Conservation (phyloP, 192 early-diverging fungal species). For the Coemansia sp. region DNA sequence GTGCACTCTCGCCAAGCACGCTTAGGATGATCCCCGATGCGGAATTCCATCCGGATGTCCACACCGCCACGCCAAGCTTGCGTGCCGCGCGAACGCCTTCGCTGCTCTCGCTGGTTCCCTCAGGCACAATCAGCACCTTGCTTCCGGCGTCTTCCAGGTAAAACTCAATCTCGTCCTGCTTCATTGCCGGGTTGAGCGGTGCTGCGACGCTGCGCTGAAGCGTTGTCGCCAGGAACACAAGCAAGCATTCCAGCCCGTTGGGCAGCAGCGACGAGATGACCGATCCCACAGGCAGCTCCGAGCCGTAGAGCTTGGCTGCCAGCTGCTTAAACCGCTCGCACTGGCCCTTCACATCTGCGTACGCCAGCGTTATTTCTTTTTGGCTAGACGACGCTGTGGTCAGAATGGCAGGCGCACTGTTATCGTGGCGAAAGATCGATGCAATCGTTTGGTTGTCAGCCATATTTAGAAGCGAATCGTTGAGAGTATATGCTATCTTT, state of each 20-base stretch:
- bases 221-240: conserved; percentile 67
- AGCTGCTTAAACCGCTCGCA: conserved; percentile 43
- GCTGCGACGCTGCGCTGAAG: conserved; percentile 64
- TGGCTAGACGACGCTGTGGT: conserved; percentile 51
- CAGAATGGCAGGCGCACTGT: conserved; percentile 30
- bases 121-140: conserved; percentile 64
- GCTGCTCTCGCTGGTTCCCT: conserved; percentile 51
- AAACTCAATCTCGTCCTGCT: conserved; percentile 70
- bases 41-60: conserved; percentile 57
- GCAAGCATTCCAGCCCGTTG: conserved; percentile 67
- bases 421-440: conserved; percentile 30
- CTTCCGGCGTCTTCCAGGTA: conserved; percentile 71
- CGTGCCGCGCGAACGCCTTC: conserved; percentile 62
- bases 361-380: conserved; percentile 32
- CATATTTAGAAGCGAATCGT: neutral
- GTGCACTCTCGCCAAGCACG: conserved; percentile 21
- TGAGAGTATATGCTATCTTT: too few species aligned
- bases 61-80: conserved; percentile 55
- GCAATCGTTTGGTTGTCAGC: conserved; percentile 34
- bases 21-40: conserved; percentile 30
- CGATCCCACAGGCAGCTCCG: conserved; percentile 32
- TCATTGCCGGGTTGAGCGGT: conserved; percentile 71
- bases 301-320: conserved; percentile 24
- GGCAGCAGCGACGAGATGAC: conserved; percentile 62
- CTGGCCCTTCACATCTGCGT: conserved; percentile 45